A percentile compares a stretch with the other conserved stretches of the same genome.
These are phyloP conservation scores for Uronychia setigera DNA, from an alignment of 73 alveolate genomes.

Conservation along the genomic window DNA sequence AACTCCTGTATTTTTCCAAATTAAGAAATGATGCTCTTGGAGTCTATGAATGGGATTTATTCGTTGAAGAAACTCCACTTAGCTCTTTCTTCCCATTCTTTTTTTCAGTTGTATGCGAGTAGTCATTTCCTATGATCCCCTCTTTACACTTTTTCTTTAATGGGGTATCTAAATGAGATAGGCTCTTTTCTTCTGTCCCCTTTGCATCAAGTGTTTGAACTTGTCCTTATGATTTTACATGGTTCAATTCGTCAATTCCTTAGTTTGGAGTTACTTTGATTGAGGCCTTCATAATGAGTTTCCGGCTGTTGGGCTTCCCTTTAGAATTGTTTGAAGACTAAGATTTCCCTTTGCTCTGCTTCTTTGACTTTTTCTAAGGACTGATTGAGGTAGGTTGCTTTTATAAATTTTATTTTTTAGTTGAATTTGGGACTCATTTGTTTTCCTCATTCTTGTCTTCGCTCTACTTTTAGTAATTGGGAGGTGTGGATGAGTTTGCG, in stretches of 20 bases:
- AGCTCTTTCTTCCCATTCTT: not conserved
- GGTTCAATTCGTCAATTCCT: not conserved
- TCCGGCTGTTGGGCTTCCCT: not conserved
- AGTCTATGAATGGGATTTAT: not conserved
- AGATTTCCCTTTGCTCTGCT: slow-evolving; percentile 1
- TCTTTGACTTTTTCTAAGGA: not conserved
- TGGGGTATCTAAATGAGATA: too few species aligned
- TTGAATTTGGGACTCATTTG: not conserved
- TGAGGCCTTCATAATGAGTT: not conserved
- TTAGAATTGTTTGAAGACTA: too few species aligned
- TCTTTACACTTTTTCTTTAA: too few species aligned
- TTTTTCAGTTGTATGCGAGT: too few species aligned
- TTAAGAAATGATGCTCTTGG: not conserved
- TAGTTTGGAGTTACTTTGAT: not conserved
- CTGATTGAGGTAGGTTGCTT: not conserved
- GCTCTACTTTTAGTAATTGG: not conserved
- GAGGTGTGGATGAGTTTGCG: not conserved
- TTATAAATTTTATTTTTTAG: too few species aligned
- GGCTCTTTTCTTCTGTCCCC: not conserved
- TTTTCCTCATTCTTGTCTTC: not conserved
- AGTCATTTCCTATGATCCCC: too few species aligned
- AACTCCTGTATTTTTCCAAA: not conserved
- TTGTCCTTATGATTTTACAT: not conserved
- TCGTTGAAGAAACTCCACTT: not conserved
- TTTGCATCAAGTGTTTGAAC: not conserved